Evolutionary conservation across 306 rosid species (phyloP).

Genomic region (Prunus mira): DNA sequence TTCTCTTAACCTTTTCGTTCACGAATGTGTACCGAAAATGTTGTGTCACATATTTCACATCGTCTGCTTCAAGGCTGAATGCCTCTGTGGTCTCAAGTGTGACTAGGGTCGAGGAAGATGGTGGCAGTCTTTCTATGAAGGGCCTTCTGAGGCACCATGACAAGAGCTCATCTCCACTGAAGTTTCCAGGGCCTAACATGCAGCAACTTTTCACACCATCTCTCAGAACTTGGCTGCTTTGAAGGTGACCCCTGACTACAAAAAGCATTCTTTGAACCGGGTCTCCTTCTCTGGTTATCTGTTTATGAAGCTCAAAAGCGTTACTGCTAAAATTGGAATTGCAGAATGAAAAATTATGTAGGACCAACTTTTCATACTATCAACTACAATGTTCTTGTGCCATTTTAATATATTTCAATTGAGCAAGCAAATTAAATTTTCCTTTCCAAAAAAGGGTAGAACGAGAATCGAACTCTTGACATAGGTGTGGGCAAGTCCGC

Average conservation of each 20-base stretch:
- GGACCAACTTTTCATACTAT: background rate
- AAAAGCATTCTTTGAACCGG: slow-evolving; percentile 93
- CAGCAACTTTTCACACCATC: slow-evolving; percentile 89
- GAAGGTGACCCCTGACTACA: slow-evolving; percentile 92
- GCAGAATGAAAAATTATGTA: background rate
- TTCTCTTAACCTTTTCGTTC: slow-evolving; percentile 83
- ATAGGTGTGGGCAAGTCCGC: background rate
- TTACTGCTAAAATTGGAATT: background rate
- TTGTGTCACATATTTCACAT: slow-evolving; percentile 86
- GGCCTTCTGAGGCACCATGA: slow-evolving; percentile 91
- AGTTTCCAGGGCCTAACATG: slow-evolving; percentile 94
- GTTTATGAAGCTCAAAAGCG: slow-evolving; percentile 3
- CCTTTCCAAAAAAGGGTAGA: background rate
- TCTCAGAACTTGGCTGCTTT: slow-evolving; percentile 77
- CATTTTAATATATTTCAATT: background rate
- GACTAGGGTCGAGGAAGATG: slow-evolving; percentile 64
- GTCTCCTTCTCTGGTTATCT: slow-evolving; percentile 86
- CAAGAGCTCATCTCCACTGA: slow-evolving; percentile 88
- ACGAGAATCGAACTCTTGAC: background rate
- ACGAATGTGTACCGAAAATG: slow-evolving; percentile 91
- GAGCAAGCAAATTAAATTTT: background rate
- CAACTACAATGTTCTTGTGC: too few relatives aligned
- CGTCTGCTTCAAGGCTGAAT: slow-evolving; percentile 75
- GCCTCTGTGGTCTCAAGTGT: slow-evolving; percentile 88
- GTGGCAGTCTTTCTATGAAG: slow-evolving; percentile 70